Conservation (phyloP, 495 filamentous ascomycete species). For the Aspergillus diversus region DNA sequence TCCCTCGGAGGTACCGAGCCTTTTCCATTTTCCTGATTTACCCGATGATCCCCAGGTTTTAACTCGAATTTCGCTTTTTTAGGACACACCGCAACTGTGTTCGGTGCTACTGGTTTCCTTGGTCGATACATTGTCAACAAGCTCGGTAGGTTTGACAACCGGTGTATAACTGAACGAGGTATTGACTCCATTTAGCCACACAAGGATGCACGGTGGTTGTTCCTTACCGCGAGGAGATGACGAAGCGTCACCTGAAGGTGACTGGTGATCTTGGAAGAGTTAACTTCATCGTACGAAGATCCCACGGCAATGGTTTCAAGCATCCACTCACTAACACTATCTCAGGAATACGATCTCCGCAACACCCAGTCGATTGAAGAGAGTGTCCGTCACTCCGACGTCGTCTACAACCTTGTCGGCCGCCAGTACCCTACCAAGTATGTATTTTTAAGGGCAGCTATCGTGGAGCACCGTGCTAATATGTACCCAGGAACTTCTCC, state of each 20-base stretch:
- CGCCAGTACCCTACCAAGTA: slow-evolving; percentile 96
- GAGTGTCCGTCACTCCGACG: slow-evolving; percentile 93
- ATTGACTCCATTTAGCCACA: slow-evolving; percentile 63
- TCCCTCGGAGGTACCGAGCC: slow-evolving; percentile 74
- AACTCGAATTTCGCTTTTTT: slow-evolving; percentile 37
- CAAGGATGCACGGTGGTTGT: slow-evolving; percentile 92
- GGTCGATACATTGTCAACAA: slow-evolving; percentile 97
- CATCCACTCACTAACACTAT: slow-evolving; percentile 11
- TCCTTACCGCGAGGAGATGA: slow-evolving; percentile 96
- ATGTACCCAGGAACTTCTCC: slow-evolving; percentile 78
- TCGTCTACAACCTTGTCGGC: slow-evolving; percentile 95
- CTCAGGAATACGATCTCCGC: slow-evolving; percentile 88
- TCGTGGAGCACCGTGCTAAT: slow-evolving; percentile 29
- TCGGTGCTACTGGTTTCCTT: slow-evolving; percentile 94
- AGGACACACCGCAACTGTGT: slow-evolving; percentile 96
- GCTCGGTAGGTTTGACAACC: slow-evolving; percentile 66
- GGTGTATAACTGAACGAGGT: slow-evolving; percentile 16
- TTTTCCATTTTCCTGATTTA: slow-evolving; percentile 27
- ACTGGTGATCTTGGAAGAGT: slow-evolving; percentile 91
- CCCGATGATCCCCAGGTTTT: slow-evolving; percentile 25
- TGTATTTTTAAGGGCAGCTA: slow-evolving; percentile 30
- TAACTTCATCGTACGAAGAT: slow-evolving; percentile 69
- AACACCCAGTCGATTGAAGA: slow-evolving; percentile 97
- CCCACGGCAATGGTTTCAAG: background rate
- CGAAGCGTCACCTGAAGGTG: slow-evolving; percentile 94